phyloP scores from a whole-genome alignment of 805 yeast species.

The Candida koratica region DNA sequence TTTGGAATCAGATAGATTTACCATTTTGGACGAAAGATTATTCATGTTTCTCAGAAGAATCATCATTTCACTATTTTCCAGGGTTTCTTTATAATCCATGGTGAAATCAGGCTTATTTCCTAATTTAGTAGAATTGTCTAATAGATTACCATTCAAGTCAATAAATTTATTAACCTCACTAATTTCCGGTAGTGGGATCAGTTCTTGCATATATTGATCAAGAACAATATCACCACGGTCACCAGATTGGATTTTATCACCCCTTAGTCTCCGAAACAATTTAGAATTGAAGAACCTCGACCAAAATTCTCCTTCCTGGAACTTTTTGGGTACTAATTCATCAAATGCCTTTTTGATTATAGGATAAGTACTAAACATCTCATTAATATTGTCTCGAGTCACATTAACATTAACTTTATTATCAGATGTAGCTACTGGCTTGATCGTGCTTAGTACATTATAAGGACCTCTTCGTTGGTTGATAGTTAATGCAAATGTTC shows the following conservation, averaged over 20 bases:
- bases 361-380: conserved; percentile 89
- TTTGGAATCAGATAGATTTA: conserved; percentile 23
- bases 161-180: conserved; percentile 50
- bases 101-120: conserved; percentile 89
- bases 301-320: conserved; percentile 93
- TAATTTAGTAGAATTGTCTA: conserved; percentile 68
- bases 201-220: conserved; percentile 63
- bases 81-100: conserved; percentile 50
- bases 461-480: conserved; percentile 90
- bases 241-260: conserved; percentile 69
- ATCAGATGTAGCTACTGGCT: conserved; percentile 89
- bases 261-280: conserved; percentile 80
- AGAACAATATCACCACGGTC: conserved; percentile 81
- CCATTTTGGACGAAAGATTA: conserved; percentile 77
- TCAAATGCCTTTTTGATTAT: conserved; percentile 83
- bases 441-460: conserved; percentile 88
- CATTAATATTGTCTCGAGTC: conserved; percentile 84
- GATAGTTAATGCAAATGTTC: conserved; percentile 81
- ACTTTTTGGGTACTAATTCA: conserved; percentile 78
- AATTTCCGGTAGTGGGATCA: conserved; percentile 8
- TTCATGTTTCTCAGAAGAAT: conserved; percentile 85
- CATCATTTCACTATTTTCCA: conserved; percentile 52
- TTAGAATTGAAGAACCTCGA: conserved; percentile 90
- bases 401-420: conserved; percentile 91
- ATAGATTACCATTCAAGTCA: conserved; percentile 76